phyloP scores from a whole-genome alignment of 257 asterid species.

The Solanum clarkiae region DNA sequence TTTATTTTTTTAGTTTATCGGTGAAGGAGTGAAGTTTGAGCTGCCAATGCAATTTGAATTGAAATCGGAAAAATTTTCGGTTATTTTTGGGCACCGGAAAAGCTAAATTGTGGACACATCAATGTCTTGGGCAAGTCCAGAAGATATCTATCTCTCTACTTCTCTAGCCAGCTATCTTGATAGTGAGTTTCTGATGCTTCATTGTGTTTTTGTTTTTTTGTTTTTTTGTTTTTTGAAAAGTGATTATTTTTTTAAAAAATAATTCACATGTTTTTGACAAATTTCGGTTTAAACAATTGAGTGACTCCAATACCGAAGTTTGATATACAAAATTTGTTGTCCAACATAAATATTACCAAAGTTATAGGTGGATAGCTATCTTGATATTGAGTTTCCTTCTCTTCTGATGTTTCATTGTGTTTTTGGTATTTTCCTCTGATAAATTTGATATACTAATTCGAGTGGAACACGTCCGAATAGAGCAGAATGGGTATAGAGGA shows the following conservation, averaged over 20 bases:
- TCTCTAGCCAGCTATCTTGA: constrained; percentile 99
- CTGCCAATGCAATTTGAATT: constrained; percentile 43
- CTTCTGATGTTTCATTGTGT: neutral
- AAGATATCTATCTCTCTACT: constrained; percentile 84
- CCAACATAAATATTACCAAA: no score
- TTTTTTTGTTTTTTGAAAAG: neutral
- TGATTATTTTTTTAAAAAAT: no score
- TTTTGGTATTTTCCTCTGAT: neutral
- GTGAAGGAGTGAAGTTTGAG: neutral
- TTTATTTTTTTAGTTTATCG: neutral
- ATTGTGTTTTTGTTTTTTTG: neutral
- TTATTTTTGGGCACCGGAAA: constrained; percentile 41
- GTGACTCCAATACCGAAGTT: no score
- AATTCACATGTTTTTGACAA: no score
- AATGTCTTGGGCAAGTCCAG: constrained; percentile 99
- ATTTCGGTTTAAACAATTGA: no score
- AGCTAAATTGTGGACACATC: constrained; percentile 1
- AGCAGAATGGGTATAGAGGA: neutral
- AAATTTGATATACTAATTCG: neutral
- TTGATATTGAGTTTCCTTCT: constrained; percentile 57
- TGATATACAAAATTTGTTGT: no score
- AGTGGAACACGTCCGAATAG: neutral
- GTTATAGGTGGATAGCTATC: constrained; percentile 31
- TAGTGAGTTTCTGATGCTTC: constrained; percentile 34
- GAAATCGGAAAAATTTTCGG: constrained; percentile 19